Conservation (phyloP, 2,329 filamentous ascomycete genomes). For the Ceratocystis diversiconidia region DNA sequence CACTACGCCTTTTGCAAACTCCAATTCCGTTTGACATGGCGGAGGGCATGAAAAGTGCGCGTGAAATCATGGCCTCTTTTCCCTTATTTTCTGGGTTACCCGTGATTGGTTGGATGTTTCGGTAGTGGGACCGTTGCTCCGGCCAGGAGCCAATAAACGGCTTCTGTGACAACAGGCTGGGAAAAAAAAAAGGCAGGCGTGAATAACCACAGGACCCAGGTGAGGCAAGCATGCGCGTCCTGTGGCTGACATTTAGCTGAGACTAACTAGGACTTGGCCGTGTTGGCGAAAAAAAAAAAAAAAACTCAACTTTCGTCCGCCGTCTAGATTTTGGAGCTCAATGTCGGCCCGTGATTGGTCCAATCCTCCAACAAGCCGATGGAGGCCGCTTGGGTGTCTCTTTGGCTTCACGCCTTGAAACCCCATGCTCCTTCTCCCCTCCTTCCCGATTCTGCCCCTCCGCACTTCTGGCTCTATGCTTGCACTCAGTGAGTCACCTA, state of each 20-base stretch:
- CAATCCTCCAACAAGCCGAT: neutral
- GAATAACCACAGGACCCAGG: neutral
- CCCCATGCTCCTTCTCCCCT: neutral
- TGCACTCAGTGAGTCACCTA: neutral
- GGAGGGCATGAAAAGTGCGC: neutral
- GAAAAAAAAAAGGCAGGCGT: neutral
- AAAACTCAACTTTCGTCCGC: neutral
- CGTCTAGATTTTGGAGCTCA: neutral
- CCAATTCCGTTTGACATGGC: neutral
- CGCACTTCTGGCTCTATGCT: neutral
- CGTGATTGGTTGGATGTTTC: neutral
- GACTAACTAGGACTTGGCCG: neutral
- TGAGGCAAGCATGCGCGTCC: neutral
- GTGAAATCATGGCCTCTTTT: neutral
- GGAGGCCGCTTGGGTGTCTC: constrained; percentile 3
- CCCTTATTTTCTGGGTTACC: neutral
- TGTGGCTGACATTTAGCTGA: neutral
- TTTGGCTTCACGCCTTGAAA: neutral
- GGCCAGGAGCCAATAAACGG: neutral
- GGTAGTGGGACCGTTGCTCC: neutral
- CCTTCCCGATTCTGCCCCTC: constrained; percentile 2
- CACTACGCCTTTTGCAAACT: neutral
- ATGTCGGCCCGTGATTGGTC: neutral
- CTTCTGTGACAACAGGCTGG: neutral
- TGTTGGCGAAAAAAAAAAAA: neutral